Evolutionary conservation across 108 stramenopile genomes (phyloP), one percentile per base, ranked within the genome.

Genomic region (Cylindrotheca closterium): DNA sequence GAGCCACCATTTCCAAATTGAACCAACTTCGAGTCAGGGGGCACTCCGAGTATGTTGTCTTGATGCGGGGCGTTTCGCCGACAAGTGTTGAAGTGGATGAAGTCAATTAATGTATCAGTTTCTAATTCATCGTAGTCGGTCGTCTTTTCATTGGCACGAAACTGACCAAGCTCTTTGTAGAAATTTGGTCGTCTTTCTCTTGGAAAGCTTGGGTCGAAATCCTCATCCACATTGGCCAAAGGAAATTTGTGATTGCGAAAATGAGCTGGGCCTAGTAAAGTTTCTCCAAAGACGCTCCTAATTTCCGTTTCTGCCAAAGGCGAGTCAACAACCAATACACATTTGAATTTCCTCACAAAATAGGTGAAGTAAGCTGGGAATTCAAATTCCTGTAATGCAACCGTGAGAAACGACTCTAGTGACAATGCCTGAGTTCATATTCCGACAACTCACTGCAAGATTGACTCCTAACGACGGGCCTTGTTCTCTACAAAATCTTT

Each of bases 281-380:
- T 89, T 71, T 89, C 88, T 18, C 77, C 72, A 55, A 89, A 89
- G 0, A 89, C 88, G 25, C 66, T 70, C 24, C 80, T 73, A 57
- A 89, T 89, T 15, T 85, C 77, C 7, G 75, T 63, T 59, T 89
- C 84, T 26, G 84, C 85, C 32, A 77, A 80, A 2, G 68, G 37
- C 10, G 71, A 70, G 56, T 89, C 88, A 18, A 89, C 88, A 17
- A 92, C 81, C 33, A 92, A 67, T 2, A 85, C 85, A 49, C 83
- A 84, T 3, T 82, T 63, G 26, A 79, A 78, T 2, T 79, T 48
- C 50, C 75, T 60, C 12, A 92, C 77, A 58, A 95, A 95, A 63
- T 89, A 95, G 58, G 88, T 92, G 65, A 90, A 95, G 65, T 95
- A 95, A 1, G 89, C 91, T 3, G 94, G 94, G 70, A 95, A 95